Evolutionary conservation across 2,329 filamentous ascomycete species (phyloP), one percentile per base, ranked within the genome.

Genomic region (Fusarium paranaense): DNA sequence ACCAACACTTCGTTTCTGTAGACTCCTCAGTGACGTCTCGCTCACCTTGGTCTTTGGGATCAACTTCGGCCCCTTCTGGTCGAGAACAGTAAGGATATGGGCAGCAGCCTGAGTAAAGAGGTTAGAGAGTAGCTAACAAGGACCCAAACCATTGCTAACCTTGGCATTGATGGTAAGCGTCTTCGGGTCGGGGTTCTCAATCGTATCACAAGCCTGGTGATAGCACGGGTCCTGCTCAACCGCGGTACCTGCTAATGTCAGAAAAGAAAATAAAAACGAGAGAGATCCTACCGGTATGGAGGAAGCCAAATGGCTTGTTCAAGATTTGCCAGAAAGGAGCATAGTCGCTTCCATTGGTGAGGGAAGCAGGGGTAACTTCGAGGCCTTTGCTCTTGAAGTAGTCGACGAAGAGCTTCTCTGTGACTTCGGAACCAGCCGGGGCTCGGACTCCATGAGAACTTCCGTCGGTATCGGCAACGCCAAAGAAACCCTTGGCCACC

Each of bases 91-190:
- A 11, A 79, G 9, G 82, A 86, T 83, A 69, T 87, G 83, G 3
- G 88, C 90, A 22, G 90, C 89, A 47, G 83, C 73, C 73, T 75
- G 0, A 8, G 45, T 20, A 2, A 45, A 9, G 20, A 25, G 6
- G n/a, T 74, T 27, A 73, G 58, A 3, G 16, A 25, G 2, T 4
- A 1, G 2, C 4, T 8, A 13, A 2, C 3, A 14, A 5, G 1
- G 16, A 37, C 4, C 0, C 6, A 6, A 1, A 1, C 5, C 3
- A 1, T 2, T 2, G 25, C 45, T 22, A 64, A 61, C 83, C 75
- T 72, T 76, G 35, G 75, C 75, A 11, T 77, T 77, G 40, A 66
- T 61, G 5, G 72, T 80, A 4, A 82, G 67, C 4, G 40, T 45
- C 13, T 45, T 80, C 22, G 78, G 79, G 68, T 83, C 73, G 16